phyloP scores from a whole-genome alignment of 2,329 filamentous ascomycete species.

The Elsinoe perseae region DNA sequence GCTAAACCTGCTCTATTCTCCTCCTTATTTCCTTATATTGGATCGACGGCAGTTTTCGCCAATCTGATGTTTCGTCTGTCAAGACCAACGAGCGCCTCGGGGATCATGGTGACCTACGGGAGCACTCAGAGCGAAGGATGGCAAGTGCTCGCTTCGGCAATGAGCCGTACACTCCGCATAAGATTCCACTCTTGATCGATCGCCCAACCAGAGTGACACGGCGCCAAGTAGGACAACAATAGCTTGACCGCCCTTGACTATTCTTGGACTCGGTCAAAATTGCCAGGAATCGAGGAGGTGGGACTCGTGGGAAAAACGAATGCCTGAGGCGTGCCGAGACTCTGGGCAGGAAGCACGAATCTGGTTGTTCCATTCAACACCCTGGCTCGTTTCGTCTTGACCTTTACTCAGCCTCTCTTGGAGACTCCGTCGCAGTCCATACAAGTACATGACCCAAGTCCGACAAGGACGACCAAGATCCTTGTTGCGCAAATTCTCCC shows the following conservation, averaged over 20 bases:
- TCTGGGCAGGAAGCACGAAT: background rate
- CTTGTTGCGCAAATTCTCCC: background rate
- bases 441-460: background rate
- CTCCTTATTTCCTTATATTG: background rate
- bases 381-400: background rate
- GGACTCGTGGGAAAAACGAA: background rate
- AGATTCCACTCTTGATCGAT: background rate
- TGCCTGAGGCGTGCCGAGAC: background rate
- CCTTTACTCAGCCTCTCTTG: background rate
- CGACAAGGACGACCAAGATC: slow-evolving; percentile 1
- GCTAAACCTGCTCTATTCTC: background rate
- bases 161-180: background rate
- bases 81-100: background rate
- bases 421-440: background rate
- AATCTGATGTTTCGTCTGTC: slow-evolving; percentile 7
- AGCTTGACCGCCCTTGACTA: background rate
- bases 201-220: background rate
- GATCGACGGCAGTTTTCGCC: background rate
- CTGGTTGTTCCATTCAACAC: background rate
- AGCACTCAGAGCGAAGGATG: no score
- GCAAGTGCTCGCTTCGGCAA: background rate
- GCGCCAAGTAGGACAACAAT: background rate
- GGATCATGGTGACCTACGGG: background rate
- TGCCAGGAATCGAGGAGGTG: background rate
- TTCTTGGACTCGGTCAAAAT: background rate